Evolutionary conservation across 331 rosid genomes (phyloP), one percentile per base, ranked within the genome.

Genomic region (Malus hybrid): DNA sequence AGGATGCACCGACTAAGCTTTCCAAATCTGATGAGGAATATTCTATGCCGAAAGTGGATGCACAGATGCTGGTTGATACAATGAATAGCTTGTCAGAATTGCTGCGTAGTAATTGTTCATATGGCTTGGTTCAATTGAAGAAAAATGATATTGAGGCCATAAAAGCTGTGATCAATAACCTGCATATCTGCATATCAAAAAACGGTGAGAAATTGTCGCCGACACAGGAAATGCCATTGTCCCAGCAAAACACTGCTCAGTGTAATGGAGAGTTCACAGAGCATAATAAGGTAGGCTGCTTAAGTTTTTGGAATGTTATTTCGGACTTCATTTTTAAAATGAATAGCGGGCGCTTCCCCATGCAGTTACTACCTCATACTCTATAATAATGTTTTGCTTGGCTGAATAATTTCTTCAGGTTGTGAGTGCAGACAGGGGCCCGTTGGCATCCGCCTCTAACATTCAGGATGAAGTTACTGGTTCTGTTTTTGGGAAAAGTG

Each of bases 11-110:
- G 78, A 20, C 66, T 68, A 52, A 81, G 68, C 82, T 84, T 39
- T 67, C 70, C 73, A 78, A 80, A 73, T 60, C 84, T 36, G 63
- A 36, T 67, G 81, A 6, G 68, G 79, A 80, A 67, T 87, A 77
- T 26, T 72, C 89, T 68, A 60, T 63, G 79, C 72, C 65, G 16
- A 93, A 82, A 73, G 68, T 84, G 58, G 87, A 88, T 86, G 84
- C 84, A 81, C 88, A 67, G 68, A 73, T 76, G 80, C 79, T 95
- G 85, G 83, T 92, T 73, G 79, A 81, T 70, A 81, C 79, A 6
- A 78, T 95, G 83, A 86, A 78, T 63, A 84, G 82, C 76, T 60
- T 89, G 79, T 90, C 97, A 62, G 93, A 90, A 20, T 58, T 86
- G 76, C 93, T 95, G 81, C 83, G 89, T 73, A 60, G n/a, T 72